These are phyloP conservation scores for Helichrysum umbraculigerum DNA, from an alignment of 129 eudicot species.

Conservation along the genomic window DNA sequence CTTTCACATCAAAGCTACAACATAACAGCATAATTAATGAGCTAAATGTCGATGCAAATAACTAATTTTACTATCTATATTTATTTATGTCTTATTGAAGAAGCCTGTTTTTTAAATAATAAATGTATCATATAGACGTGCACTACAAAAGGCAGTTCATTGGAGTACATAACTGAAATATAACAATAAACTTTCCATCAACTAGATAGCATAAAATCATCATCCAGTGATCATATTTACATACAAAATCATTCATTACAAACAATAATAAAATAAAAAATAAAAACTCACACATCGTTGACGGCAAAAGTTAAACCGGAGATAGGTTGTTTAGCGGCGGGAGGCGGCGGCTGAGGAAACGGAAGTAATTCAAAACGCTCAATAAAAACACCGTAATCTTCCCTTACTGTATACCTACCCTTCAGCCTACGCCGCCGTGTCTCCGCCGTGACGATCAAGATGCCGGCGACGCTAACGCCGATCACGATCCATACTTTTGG, in stretches of 20 bases:
- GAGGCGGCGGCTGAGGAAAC: conserved; percentile 91
- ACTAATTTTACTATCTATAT: no score
- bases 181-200: not conserved
- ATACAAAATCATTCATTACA: not conserved
- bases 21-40: not conserved
- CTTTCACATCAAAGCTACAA: conserved; percentile 87
- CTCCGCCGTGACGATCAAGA: conserved; percentile 63
- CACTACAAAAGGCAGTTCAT: not conserved
- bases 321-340: conserved; percentile 71
- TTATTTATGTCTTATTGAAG: no score
- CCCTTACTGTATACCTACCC: conserved; percentile 40
- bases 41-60: no score
- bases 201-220: not conserved
- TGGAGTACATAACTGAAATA: not conserved
- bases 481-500: conserved; percentile 82
- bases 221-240: not conserved
- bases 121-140: no score
- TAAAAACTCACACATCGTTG: conserved; percentile 65
- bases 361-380: conserved; percentile 70
- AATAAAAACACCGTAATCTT: conserved; percentile 84
- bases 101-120: no score
- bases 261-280: not conserved
- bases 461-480: conserved; percentile 83
- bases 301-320: conserved; percentile 66
- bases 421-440: conserved; percentile 56